A percentile compares a stretch with the other conserved stretches of the same genome.
phyloP scores from a whole-genome alignment of 768 basidiomycete species.

The Trametes cinnabarina region DNA sequence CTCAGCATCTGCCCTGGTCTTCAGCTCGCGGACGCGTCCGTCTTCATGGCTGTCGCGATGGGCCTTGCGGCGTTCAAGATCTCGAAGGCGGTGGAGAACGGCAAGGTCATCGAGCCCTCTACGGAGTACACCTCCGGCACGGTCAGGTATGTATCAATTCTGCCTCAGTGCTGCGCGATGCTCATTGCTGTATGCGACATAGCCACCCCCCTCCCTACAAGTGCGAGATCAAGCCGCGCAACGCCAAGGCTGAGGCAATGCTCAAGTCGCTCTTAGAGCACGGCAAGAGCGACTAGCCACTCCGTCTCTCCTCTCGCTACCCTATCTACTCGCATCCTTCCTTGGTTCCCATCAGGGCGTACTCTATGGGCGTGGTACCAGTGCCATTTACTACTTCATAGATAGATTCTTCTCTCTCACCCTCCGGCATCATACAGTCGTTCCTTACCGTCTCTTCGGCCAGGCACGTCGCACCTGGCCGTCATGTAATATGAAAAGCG shows the following conservation, averaged over 20 bases:
- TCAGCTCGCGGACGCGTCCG: conserved; percentile 31
- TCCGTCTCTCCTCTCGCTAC: neutral
- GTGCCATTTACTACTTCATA: neutral
- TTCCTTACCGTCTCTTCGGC: conserved; percentile 4
- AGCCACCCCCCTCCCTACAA: conserved; percentile 30
- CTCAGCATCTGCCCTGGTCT: conserved; percentile 24
- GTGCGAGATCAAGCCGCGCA: conserved; percentile 31
- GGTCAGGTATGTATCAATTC: conserved; percentile 23
- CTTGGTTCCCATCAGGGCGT: conserved; percentile 4
- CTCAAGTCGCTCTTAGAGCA: conserved; percentile 14
- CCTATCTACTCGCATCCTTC: neutral
- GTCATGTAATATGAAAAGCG: conserved; percentile 4
- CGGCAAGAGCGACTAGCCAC: neutral
- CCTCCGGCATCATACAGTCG: conserved; percentile 4
- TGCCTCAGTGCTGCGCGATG: neutral
- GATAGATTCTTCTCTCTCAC: neutral
- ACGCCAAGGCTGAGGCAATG: conserved; percentile 25
- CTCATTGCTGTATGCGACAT: neutral
- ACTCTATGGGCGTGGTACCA: neutral
- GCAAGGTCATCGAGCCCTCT: conserved; percentile 26
- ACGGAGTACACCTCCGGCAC: conserved; percentile 25
- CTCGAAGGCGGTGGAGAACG: conserved; percentile 29
- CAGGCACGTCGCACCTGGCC: conserved; percentile 1
- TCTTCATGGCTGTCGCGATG: conserved; percentile 32
- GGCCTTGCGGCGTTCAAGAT: conserved; percentile 32